Evolutionary conservation across 495 filamentous ascomycete genomes (phyloP).

Genomic region (Trichoderma erinaceum): DNA sequence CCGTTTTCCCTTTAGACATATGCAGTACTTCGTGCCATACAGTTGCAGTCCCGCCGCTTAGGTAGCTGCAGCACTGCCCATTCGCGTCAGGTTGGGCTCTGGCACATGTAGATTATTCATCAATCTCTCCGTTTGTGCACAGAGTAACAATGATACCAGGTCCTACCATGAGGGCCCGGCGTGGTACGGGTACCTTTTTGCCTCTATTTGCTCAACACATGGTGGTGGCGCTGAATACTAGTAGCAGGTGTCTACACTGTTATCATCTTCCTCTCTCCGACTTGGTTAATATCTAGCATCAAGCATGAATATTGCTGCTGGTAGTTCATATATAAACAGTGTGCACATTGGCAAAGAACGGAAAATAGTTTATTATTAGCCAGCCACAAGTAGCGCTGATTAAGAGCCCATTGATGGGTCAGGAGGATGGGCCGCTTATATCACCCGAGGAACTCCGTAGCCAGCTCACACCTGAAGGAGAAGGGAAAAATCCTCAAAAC

Average conservation of each 20-base stretch:
- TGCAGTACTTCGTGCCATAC: neutral
- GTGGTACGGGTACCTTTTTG: neutral
- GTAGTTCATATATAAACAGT: neutral
- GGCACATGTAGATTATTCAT: neutral
- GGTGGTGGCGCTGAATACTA: no score
- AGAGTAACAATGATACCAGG: neutral
- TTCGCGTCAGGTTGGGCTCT: neutral
- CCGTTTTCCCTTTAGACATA: no score
- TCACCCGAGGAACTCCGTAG: neutral
- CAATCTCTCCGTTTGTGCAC: neutral
- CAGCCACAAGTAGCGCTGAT: slow-evolving; percentile 8
- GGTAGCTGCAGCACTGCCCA: slow-evolving; percentile 10
- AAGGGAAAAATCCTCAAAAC: neutral
- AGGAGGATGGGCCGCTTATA: slow-evolving; percentile 10
- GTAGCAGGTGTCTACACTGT: no score
- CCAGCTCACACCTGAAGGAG: neutral
- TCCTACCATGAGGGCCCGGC: neutral
- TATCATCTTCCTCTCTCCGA: no score
- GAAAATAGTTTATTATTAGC: slow-evolving; percentile 2
- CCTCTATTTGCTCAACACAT: no score
- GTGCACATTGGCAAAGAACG: neutral
- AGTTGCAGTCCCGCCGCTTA: neutral
- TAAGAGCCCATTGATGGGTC: neutral
- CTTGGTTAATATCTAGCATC: no score
- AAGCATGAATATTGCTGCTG: no score